phyloP scores from a whole-genome alignment of 2,329 filamentous ascomycete species.

The Ascochyta rabiei region DNA sequence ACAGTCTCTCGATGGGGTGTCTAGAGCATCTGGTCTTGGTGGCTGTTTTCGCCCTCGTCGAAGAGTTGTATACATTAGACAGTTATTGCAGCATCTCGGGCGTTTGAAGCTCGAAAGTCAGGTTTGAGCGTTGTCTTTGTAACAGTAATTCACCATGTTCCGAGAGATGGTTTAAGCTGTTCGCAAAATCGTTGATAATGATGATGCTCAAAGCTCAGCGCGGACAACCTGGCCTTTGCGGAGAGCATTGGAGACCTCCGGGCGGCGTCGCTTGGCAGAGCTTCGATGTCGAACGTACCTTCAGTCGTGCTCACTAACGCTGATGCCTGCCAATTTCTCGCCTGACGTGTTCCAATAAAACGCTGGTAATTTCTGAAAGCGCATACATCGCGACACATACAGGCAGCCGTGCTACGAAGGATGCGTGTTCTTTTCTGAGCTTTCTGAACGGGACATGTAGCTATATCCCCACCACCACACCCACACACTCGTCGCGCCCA shows the following conservation, averaged over 20 bases:
- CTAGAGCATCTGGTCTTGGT: constrained; percentile 16
- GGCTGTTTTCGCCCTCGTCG: neutral
- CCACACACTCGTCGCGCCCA: constrained; percentile 27
- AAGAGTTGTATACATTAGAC: constrained; percentile 43
- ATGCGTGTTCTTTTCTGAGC: constrained; percentile 34
- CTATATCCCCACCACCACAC: constrained; percentile 30
- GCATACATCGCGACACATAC: neutral
- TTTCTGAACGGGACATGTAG: constrained; percentile 37
- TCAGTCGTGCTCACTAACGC: constrained; percentile 1
- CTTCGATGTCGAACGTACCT: constrained; percentile 11
- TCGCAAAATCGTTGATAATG: neutral
- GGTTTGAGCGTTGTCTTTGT: constrained; percentile 22
- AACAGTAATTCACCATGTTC: constrained; percentile 13
- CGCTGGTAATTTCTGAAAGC: constrained; percentile 4
- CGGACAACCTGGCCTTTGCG: constrained; percentile 25
- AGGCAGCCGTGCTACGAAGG: constrained; percentile 27
- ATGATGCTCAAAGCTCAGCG: constrained; percentile 1
- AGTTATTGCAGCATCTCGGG: constrained; percentile 42
- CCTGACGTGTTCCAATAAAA: constrained; percentile 20
- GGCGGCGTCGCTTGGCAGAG: constrained; percentile 14
- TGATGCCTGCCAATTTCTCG: constrained; percentile 26
- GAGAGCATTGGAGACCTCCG: constrained; percentile 21
- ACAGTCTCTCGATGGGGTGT: constrained; percentile 21
- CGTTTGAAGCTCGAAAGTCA: constrained; percentile 30
- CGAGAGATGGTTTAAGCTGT: neutral